Percentiles rank a stretch among this genome's conserved stretches.
These are phyloP conservation scores for Fusarium sp. DNA, from an alignment of 2,329 filamentous ascomycete species.

Conservation along the genomic window DNA sequence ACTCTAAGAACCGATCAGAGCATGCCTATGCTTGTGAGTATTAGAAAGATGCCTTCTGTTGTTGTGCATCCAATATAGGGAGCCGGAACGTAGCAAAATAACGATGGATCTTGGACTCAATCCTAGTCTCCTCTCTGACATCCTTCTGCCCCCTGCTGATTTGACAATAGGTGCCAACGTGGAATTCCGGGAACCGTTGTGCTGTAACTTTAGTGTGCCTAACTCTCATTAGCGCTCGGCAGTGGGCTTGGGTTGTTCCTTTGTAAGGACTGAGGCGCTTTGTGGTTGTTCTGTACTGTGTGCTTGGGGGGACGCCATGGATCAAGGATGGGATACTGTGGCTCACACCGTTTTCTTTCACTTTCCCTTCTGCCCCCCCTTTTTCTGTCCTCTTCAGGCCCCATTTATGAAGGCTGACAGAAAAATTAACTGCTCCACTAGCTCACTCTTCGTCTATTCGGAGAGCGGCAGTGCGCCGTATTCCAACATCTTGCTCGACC, in stretches of 20 bases:
- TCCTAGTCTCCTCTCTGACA: conserved; percentile 14
- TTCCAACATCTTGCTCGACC: conserved; percentile 27
- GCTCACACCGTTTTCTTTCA: conserved; percentile 45
- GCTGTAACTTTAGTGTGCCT: conserved; percentile 27
- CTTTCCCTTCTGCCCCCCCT: conserved; percentile 22
- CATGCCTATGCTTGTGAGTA: conserved; percentile 5
- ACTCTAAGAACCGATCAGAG: conserved; percentile 9
- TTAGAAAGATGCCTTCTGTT: not conserved
- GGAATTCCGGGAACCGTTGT: conserved; percentile 32
- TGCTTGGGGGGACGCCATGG: conserved; percentile 30
- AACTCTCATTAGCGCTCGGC: conserved; percentile 34
- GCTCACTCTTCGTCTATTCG: conserved; percentile 28
- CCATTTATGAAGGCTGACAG: conserved; percentile 26
- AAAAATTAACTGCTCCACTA: conserved; percentile 10
- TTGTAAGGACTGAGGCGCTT: conserved; percentile 39
- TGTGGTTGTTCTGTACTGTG: conserved; percentile 28
- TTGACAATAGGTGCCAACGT: conserved; percentile 18
- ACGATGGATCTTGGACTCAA: conserved; percentile 31
- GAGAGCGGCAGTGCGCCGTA: conserved; percentile 42
- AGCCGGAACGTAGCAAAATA: conserved; percentile 27
- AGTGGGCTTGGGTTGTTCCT: conserved; percentile 32
- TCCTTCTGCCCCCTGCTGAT: conserved; percentile 26
- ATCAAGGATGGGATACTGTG: conserved; percentile 26
- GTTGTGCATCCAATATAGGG: conserved; percentile 2
- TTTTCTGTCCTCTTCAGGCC: conserved; percentile 5